These are phyloP conservation scores for Corymbia maculata DNA, from an alignment of 345 rosid species.

Conservation along the genomic window DNA sequence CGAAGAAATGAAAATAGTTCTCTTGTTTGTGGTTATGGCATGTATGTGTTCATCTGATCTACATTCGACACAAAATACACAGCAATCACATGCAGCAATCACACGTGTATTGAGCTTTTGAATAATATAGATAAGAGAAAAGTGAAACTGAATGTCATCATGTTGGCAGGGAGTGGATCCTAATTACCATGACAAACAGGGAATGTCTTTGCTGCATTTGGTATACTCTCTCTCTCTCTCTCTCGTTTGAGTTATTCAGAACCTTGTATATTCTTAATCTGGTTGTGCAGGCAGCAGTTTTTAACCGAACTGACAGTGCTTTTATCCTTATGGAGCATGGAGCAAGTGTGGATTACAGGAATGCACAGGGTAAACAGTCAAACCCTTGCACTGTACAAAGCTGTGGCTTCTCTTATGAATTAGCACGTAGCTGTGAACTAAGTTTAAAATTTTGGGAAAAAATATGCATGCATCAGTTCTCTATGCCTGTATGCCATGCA, in stretches of 20 bases:
- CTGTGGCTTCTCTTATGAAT: not conserved
- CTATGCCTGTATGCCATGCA: not conserved
- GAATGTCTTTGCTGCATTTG: slow-evolving; percentile 85
- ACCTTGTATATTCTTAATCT: not conserved
- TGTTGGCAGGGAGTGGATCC: slow-evolving; percentile 76
- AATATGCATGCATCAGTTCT: not conserved
- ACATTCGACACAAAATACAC: not conserved
- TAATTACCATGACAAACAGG: slow-evolving; percentile 83
- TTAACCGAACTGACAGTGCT: slow-evolving; percentile 73
- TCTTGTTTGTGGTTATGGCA: not conserved
- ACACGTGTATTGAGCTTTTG: not conserved
- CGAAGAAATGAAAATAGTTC: not conserved
- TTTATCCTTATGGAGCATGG: slow-evolving; percentile 74
- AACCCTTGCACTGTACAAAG: not conserved
- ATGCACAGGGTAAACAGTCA: slow-evolving; percentile 71
- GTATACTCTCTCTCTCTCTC: slow-evolving; percentile 15
- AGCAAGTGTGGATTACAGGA: slow-evolving; percentile 74
- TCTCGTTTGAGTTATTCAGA: not conserved
- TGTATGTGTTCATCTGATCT: not conserved
- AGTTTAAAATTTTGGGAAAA: not conserved
- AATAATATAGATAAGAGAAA: not conserved
- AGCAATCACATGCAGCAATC: not conserved
- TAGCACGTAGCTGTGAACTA: not conserved
- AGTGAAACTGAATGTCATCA: not conserved
- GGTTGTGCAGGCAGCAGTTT: slow-evolving; percentile 57